These are phyloP conservation scores for Suhomyces atakaporum DNA, from an alignment of 1,139 yeast species.

Conservation along the genomic window DNA sequence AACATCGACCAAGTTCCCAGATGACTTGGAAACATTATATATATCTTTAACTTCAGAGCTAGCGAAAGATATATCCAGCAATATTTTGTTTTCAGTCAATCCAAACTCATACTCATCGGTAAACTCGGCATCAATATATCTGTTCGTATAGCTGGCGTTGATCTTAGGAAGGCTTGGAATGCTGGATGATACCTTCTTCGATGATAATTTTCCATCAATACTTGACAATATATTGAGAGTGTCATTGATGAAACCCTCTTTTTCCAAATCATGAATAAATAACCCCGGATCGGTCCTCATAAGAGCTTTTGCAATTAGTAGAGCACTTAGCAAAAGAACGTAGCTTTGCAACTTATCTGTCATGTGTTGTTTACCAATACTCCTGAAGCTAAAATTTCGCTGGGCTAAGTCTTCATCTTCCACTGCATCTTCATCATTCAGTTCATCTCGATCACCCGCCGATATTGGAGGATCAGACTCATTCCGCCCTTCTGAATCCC, in stretches of 20 bases:
- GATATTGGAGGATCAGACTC: neutral
- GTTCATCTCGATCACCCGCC: slow-evolving; percentile 11
- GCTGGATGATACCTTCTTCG: slow-evolving; percentile 1
- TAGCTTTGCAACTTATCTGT: slow-evolving; percentile 11
- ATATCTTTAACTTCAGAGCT: slow-evolving; percentile 24
- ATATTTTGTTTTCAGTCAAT: slow-evolving; percentile 23
- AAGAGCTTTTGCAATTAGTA: slow-evolving; percentile 51
- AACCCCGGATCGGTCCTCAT: slow-evolving; percentile 45
- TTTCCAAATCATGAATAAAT: slow-evolving; percentile 54
- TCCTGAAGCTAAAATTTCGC: slow-evolving; percentile 1
- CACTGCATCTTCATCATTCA: slow-evolving; percentile 16
- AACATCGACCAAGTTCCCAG: slow-evolving; percentile 12
- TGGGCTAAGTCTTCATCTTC: slow-evolving; percentile 13
- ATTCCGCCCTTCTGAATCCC: slow-evolving; percentile 3
- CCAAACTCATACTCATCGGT: slow-evolving; percentile 32
- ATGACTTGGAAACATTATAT: slow-evolving; percentile 20
- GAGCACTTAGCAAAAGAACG: slow-evolving; percentile 51
- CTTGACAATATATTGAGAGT: slow-evolving; percentile 21
- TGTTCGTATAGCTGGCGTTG: slow-evolving; percentile 20
- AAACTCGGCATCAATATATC: slow-evolving; percentile 37
- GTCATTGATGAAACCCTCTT: slow-evolving; percentile 74
- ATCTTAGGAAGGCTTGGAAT: slow-evolving; percentile 3
- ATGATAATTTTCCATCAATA: slow-evolving; percentile 7
- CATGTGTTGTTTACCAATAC: slow-evolving; percentile 2
- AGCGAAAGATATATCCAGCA: slow-evolving; percentile 21